These are phyloP conservation scores for Leucocoprinus birnbaumii DNA, from an alignment of 768 basidiomycete species.

Conservation along the genomic window DNA sequence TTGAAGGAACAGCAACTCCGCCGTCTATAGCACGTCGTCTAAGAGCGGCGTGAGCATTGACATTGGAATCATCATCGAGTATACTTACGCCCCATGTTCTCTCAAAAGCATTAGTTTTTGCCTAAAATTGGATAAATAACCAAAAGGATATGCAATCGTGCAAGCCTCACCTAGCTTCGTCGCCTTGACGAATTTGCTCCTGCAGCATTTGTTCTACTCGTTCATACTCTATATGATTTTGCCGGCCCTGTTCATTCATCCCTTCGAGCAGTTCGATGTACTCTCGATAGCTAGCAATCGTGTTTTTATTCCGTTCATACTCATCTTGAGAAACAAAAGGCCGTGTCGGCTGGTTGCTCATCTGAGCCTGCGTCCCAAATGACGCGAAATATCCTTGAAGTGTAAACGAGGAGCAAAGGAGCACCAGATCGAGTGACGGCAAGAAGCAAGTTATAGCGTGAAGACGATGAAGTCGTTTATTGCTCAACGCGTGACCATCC, in stretches of 20 bases:
- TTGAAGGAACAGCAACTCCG: not conserved
- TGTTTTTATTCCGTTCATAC: slow-evolving; percentile 12
- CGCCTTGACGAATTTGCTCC: slow-evolving; percentile 35
- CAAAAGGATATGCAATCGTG: not conserved
- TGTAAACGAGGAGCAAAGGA: not conserved
- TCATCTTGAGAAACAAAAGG: slow-evolving; percentile 10
- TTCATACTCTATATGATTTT: slow-evolving; percentile 21
- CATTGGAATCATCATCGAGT: not conserved
- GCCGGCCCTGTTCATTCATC: slow-evolving; percentile 39
- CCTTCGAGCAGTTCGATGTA: slow-evolving; percentile 28
- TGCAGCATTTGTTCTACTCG: slow-evolving; percentile 15
- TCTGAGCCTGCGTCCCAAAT: not conserved
- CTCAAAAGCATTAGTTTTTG: slow-evolving; percentile 1
- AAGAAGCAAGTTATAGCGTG: not conserved
- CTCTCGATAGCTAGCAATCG: slow-evolving; percentile 18
- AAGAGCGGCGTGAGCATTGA: not conserved
- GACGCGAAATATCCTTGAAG: slow-evolving; percentile 3
- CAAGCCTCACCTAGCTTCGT: slow-evolving; percentile 42
- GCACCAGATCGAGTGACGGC: not conserved
- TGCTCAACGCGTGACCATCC: not conserved
- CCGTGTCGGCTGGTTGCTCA: slow-evolving; percentile 1
- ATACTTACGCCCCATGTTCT: not conserved
- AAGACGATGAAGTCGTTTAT: not conserved
- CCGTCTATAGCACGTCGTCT: not conserved
- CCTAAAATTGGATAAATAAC: slow-evolving; percentile 1